phyloP scores from a whole-genome alignment of 805 yeast species.

The Candida maris region DNA sequence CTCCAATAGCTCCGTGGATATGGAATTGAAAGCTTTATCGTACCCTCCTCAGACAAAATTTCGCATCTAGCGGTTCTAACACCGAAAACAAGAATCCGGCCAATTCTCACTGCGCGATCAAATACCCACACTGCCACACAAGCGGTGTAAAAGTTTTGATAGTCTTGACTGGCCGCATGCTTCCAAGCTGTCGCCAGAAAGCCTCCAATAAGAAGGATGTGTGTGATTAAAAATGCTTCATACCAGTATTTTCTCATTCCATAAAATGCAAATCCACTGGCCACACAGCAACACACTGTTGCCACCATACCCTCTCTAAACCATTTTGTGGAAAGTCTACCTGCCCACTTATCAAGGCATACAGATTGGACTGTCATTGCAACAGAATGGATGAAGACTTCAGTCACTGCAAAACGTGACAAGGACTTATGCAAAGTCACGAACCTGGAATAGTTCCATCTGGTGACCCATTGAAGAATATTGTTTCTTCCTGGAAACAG shows the following conservation, averaged over 20 bases:
- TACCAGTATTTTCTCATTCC: constrained; percentile 52
- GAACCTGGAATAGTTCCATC: constrained; percentile 55
- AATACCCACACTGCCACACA: constrained; percentile 49
- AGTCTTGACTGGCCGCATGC: constrained; percentile 44
- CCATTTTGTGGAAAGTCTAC: constrained; percentile 29
- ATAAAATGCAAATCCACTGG: constrained; percentile 45
- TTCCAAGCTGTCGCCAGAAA: constrained; percentile 56
- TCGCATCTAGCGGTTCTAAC: constrained; percentile 36
- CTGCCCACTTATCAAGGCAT: constrained; percentile 16
- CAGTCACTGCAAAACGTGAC: constrained; percentile 40
- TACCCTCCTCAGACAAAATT: constrained; percentile 41
- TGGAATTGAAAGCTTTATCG: constrained; percentile 43
- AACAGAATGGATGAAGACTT: constrained; percentile 43
- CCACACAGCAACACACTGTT: constrained; percentile 37
- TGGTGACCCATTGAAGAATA: constrained; percentile 53
- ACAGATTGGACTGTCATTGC: constrained; percentile 27
- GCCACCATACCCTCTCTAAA: constrained; percentile 34
- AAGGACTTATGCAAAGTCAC: constrained; percentile 57
- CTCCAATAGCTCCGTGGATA: constrained; percentile 46
- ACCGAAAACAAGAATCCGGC: constrained; percentile 36
- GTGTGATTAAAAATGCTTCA: constrained; percentile 58
- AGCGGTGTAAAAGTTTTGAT: constrained; percentile 33
- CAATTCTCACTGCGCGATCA: constrained; percentile 49
- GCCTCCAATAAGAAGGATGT: constrained; percentile 50
- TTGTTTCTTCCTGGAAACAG: constrained; percentile 64